These are phyloP conservation scores for Malus sieversii DNA, from an alignment of 306 rosid species.

Conservation along the genomic window DNA sequence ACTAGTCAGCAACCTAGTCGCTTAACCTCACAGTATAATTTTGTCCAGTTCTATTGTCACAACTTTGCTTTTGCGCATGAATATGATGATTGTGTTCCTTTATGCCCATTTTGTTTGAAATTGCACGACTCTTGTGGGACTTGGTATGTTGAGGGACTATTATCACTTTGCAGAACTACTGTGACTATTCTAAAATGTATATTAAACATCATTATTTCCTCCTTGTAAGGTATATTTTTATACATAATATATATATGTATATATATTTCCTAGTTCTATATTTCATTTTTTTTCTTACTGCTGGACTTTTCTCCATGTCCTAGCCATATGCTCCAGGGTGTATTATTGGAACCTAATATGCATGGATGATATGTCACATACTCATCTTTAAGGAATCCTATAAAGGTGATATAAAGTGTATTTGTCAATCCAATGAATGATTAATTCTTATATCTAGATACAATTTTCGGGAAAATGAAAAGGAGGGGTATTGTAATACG, in stretches of 20 bases:
- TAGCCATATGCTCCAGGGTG: constrained; percentile 36
- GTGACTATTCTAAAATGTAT: background rate
- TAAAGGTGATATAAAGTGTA: background rate
- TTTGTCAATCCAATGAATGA: background rate
- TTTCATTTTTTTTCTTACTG: constrained; percentile 2
- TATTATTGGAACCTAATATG: constrained; percentile 21
- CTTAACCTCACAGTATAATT: constrained; percentile 12
- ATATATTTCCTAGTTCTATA: background rate
- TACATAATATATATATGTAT: too few species aligned
- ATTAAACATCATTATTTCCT: background rate
- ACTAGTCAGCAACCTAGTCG: constrained; percentile 24
- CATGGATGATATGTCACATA: constrained; percentile 13
- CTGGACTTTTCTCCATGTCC: constrained; percentile 38
- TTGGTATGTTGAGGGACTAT: background rate
- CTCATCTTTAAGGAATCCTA: constrained; percentile 31
- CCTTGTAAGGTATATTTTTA: too few species aligned
- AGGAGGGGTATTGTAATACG: background rate
- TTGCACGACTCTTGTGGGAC: background rate
- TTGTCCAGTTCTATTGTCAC: background rate
- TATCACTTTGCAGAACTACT: background rate
- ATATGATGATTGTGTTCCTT: background rate
- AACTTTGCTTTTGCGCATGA: background rate
- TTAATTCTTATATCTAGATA: background rate
- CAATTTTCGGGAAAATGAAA: background rate
- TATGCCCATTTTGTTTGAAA: background rate